Evolutionary conservation across 768 basidiomycete species (phyloP).

Genomic region (Russula emetica): DNA sequence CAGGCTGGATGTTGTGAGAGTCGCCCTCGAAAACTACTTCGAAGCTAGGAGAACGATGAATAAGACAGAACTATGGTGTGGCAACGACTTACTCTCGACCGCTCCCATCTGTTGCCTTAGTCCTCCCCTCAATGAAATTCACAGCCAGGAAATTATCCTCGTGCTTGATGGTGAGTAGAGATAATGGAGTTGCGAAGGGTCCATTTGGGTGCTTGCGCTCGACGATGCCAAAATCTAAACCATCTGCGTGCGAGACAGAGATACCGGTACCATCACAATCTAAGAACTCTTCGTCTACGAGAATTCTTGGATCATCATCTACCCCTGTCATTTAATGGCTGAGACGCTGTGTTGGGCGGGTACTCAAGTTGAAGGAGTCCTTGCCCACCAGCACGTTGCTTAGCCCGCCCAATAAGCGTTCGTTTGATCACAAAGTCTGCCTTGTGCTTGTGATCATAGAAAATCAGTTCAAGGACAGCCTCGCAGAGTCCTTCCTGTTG

Average conservation of each 20-base stretch:
- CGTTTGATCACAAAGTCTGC: slow-evolving; percentile 14
- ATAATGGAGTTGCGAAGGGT: slow-evolving; percentile 18
- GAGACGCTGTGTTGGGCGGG: neutral
- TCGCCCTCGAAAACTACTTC: slow-evolving; percentile 3
- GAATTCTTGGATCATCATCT: neutral
- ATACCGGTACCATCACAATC: slow-evolving; percentile 52
- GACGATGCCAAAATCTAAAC: slow-evolving; percentile 51
- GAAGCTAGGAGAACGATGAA: slow-evolving; percentile 14
- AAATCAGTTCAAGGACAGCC: slow-evolving; percentile 13
- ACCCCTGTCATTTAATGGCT: neutral
- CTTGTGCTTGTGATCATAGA: neutral
- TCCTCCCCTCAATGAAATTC: slow-evolving; percentile 15
- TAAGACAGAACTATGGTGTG: neutral
- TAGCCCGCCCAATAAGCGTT: neutral
- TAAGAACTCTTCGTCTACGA: slow-evolving; percentile 1
- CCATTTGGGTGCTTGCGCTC: slow-evolving; percentile 35
- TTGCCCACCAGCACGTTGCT: neutral
- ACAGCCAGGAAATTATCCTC: slow-evolving; percentile 13
- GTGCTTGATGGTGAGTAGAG: slow-evolving; percentile 24
- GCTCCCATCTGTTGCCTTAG: neutral
- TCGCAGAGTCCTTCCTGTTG: slow-evolving; percentile 14
- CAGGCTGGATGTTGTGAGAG: neutral
- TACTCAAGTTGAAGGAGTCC: neutral
- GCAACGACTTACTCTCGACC: slow-evolving; percentile 8
- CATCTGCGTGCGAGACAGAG: slow-evolving; percentile 32